Evolutionary conservation across 495 filamentous ascomycete genomes (phyloP), one percentile per base, ranked within the genome.

Genomic region (Xylaria scruposa): DNA sequence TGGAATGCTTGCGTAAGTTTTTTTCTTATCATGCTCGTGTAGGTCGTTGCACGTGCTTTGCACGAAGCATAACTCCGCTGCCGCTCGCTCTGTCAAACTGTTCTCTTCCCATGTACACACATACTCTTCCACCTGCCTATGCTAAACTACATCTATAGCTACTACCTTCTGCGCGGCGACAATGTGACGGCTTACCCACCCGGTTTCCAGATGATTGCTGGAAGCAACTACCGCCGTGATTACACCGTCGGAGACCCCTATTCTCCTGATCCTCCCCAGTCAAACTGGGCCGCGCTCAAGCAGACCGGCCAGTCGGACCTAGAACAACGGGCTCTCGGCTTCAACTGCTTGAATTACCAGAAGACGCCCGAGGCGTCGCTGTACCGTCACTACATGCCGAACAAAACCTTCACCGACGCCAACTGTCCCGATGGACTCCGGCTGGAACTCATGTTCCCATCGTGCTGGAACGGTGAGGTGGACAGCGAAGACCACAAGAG

Each of bases 271-370:
- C 90, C 91, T n/a, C 87, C 87, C 72, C 91, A 91, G 78, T 93
- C 92, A 6, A 70, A 82, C 26, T 97, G 93, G 93, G 81, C 83
- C 49, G 80, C 75, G 12, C 74, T 85, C 42, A 85, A 81, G 1
- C 87, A 91, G 63, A 84, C 83, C 2, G 87, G 86, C 12, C 93
- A 97, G 82, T 73, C 75, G 10, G 89, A 90, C 40, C 85, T 97
- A 29, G 81, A 80, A n/a, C 92, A 96, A 83, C 91, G 94, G 65
- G 94, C 95, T 10, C 69, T 97, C 38, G 95, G 95, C 3, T 97
- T 95, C 86, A 97, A 97, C 83, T 98, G 95, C 80, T 80, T 98
- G 62, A 87, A 97, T 86, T 97, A 97, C 76, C 67, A 75, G 26
- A 84, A 78, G 38, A 72, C 78, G 0, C 75, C 90, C 24, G 94